These are phyloP conservation scores for Porogramme epimiltina DNA, from an alignment of 1,284 basidiomycete genomes.

Conservation along the genomic window DNA sequence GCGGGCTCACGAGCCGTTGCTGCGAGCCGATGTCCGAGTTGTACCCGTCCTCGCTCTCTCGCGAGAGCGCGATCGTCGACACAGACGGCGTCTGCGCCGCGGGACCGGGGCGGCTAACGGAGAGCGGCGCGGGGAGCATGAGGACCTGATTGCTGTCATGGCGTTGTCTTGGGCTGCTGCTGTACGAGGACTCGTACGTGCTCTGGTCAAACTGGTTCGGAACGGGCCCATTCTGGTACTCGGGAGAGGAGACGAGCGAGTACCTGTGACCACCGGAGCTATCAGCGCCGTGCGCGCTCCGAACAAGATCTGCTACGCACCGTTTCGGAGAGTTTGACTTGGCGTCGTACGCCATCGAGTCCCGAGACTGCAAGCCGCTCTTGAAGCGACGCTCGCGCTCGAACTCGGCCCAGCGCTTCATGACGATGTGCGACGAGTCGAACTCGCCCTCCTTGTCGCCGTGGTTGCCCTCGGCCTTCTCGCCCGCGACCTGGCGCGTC, in stretches of 20 bases:
- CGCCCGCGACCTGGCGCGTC: conserved; percentile 85
- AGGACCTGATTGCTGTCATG: conserved; percentile 72
- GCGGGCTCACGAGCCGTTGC: conserved; percentile 55
- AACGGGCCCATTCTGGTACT: conserved; percentile 53
- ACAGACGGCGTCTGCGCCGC: conserved; percentile 58
- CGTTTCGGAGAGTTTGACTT: conserved; percentile 52
- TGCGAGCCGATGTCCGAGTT: conserved; percentile 59
- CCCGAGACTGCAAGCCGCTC: conserved; percentile 81
- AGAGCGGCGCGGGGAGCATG: conserved; percentile 70
- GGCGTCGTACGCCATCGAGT: conserved; percentile 70
- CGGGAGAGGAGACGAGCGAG: conserved; percentile 76
- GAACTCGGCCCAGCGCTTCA: conserved; percentile 99
- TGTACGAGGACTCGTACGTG: conserved; percentile 58
- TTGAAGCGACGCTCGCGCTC: conserved; percentile 96
- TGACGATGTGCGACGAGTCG: conserved; percentile 94
- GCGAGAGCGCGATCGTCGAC: conserved; percentile 45
- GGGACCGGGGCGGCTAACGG: conserved; percentile 40
- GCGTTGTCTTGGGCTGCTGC: conserved; percentile 46
- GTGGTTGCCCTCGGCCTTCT: conserved; percentile 62
- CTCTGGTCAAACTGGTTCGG: conserved; percentile 58
- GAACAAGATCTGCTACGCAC: conserved; percentile 42
- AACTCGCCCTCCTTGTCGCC: conserved; percentile 95
- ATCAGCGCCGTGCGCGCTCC: conserved; percentile 1
- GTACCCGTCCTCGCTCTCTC: conserved; percentile 67
- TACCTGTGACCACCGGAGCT: conserved; percentile 64